These are phyloP conservation scores for Tylopilus sp. DNA, from an alignment of 768 basidiomycete species.

Conservation along the genomic window DNA sequence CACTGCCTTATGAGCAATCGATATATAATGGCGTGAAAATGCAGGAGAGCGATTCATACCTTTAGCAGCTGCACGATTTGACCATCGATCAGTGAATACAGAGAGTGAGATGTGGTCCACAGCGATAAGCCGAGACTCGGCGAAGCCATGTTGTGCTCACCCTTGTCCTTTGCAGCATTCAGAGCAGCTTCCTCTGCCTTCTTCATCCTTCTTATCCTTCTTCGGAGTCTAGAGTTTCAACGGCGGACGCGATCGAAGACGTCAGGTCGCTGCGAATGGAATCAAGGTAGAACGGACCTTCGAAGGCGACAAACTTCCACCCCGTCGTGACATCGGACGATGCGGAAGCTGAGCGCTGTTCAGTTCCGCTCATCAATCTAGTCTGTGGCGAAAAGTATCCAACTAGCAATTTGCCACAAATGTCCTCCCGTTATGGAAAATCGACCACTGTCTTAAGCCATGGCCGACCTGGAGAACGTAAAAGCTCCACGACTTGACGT, in stretches of 20 bases:
- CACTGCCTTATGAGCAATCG: conserved; percentile 46
- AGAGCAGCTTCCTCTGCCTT: conserved; percentile 71
- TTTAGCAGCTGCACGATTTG: conserved; percentile 26
- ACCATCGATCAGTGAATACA: background rate
- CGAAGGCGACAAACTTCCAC: conserved; percentile 83
- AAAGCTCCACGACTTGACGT: too few species aligned
- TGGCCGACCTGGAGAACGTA: too few species aligned
- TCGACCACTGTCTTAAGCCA: too few species aligned
- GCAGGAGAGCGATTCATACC: conserved; percentile 18
- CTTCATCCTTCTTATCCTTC: conserved; percentile 74
- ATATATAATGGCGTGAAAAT: conserved; percentile 4
- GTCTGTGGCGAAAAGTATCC: conserved; percentile 2
- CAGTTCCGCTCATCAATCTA: background rate
- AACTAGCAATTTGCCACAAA: background rate
- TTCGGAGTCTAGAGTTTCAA: conserved; percentile 62
- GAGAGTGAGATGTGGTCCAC: too few species aligned
- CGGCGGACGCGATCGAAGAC: background rate
- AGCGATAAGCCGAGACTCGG: background rate
- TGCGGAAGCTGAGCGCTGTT: conserved; percentile 9
- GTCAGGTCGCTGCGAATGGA: background rate
- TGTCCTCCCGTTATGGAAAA: conserved; percentile 4
- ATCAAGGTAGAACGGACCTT: conserved; percentile 48
- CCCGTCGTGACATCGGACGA: conserved; percentile 66
- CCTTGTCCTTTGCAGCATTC: conserved; percentile 72
- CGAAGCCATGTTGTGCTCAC: conserved; percentile 35